phyloP scores from a whole-genome alignment of 2,329 filamentous ascomycete species.

The Cladosporium sp. region DNA sequence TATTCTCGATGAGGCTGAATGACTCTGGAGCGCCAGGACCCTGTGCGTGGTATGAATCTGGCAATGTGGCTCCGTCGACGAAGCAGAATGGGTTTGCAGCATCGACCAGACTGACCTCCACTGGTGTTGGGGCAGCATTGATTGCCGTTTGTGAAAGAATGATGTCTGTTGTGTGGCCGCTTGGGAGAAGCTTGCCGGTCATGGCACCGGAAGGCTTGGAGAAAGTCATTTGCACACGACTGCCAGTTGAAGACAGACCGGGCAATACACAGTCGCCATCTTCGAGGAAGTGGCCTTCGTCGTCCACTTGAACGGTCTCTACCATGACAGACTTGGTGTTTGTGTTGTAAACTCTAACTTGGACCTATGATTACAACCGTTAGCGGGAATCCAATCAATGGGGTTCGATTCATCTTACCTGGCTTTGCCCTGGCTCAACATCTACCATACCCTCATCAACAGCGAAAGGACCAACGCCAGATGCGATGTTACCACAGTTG shows the following conservation, averaged over 20 bases:
- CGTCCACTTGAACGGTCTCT: constrained; percentile 22
- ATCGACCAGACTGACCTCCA: constrained; percentile 20
- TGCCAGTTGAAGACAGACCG: constrained; percentile 16
- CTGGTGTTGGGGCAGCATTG: constrained; percentile 10
- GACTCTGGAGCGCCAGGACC: constrained; percentile 14
- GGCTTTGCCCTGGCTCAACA: constrained; percentile 16
- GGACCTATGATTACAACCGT: constrained; percentile 12
- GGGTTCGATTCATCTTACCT: background rate
- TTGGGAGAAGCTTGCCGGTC: constrained; percentile 21
- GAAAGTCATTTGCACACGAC: constrained; percentile 19
- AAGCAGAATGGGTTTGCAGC: constrained; percentile 22
- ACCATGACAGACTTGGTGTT: constrained; percentile 23
- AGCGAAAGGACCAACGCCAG: constrained; percentile 23
- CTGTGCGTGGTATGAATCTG: constrained; percentile 10
- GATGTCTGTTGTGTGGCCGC: constrained; percentile 15
- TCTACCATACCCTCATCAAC: constrained; percentile 21
- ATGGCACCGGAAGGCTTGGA: constrained; percentile 19
- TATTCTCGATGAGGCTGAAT: constrained; percentile 17
- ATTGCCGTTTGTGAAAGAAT: constrained; percentile 19
- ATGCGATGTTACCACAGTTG: constrained; percentile 24
- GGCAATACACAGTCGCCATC: constrained; percentile 20
- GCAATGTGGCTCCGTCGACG: constrained; percentile 16
- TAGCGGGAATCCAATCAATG: background rate
- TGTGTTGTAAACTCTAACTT: constrained; percentile 22
- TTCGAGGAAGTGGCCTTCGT: constrained; percentile 23